Percentiles rank a stretch among this genome's conserved stretches.
Evolutionary conservation across 768 basidiomycete species (phyloP).

Genomic region (Lyophyllum atratum): DNA sequence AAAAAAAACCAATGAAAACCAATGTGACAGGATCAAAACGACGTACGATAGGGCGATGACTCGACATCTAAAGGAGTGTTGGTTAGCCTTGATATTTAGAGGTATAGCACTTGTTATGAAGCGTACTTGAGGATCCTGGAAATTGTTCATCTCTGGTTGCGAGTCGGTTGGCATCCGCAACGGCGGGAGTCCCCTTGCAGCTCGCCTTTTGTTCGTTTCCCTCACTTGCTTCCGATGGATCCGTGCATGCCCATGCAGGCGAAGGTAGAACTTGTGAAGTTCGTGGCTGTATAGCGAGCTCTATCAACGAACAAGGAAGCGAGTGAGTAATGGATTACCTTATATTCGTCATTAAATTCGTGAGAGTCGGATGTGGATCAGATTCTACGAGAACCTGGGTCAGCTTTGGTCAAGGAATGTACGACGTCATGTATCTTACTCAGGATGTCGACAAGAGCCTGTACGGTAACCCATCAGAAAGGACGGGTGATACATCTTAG

Average conservation of each 20-base stretch:
- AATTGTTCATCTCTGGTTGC: slow-evolving; percentile 36
- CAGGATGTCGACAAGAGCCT: slow-evolving; percentile 24
- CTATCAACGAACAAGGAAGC: background rate
- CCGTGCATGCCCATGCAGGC: slow-evolving; percentile 26
- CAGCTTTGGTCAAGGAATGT: background rate
- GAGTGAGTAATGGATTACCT: slow-evolving; percentile 22
- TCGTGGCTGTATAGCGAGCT: slow-evolving; percentile 24
- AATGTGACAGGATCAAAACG: background rate
- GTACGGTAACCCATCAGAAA: background rate
- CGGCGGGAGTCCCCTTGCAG: slow-evolving; percentile 13
- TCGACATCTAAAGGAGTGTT: slow-evolving; percentile 9
- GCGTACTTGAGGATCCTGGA: slow-evolving; percentile 38
- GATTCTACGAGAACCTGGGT: slow-evolving; percentile 19
- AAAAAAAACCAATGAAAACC: background rate
- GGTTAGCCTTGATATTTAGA: background rate
- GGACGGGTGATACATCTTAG: background rate
- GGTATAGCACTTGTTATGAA: background rate
- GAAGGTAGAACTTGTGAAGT: slow-evolving; percentile 31
- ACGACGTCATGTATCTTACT: slow-evolving; percentile 11
- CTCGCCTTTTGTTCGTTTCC: slow-evolving; percentile 17
- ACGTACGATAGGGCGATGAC: slow-evolving; percentile 15
- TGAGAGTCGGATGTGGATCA: slow-evolving; percentile 30
- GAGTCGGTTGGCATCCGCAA: slow-evolving; percentile 5
- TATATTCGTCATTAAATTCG: slow-evolving; percentile 29
- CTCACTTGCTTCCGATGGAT: slow-evolving; percentile 25